phyloP scores from a whole-genome alignment of 2,329 filamentous ascomycete genomes.

The Escovopsis sp. region DNA sequence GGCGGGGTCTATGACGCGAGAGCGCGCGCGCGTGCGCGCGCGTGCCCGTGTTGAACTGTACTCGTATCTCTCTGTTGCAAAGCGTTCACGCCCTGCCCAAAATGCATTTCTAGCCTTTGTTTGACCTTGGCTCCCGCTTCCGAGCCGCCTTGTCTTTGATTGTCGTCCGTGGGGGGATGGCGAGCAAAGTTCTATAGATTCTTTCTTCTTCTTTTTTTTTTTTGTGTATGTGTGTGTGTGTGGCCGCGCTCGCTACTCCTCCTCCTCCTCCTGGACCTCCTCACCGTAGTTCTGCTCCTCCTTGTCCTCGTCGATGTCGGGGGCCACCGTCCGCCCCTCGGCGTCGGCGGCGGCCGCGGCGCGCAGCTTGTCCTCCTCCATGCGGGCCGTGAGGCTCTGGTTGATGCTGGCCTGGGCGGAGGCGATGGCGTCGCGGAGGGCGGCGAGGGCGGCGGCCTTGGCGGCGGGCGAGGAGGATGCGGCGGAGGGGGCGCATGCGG shows the following conservation, averaged over 20 bases:
- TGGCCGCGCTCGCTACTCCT: slow-evolving; percentile 4
- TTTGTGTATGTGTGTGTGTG: not conserved
- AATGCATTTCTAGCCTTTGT: not conserved
- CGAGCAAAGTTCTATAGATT: too few species aligned
- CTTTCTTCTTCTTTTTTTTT: not conserved
- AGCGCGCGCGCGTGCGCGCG: too few species aligned
- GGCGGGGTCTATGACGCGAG: slow-evolving; percentile 19
- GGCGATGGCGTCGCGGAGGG: slow-evolving; percentile 41
- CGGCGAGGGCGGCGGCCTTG: slow-evolving; percentile 35
- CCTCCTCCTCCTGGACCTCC: slow-evolving; percentile 56
- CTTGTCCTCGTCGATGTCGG: slow-evolving; percentile 34
- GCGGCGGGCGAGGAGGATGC: slow-evolving; percentile 8
- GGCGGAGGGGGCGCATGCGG: slow-evolving; percentile 16
- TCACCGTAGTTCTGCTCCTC: slow-evolving; percentile 77
- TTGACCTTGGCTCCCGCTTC: not conserved
- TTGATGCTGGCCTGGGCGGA: slow-evolving; percentile 55
- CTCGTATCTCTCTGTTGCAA: not conserved
- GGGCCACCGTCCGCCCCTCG: slow-evolving; percentile 17
- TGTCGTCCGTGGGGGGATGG: too few species aligned
- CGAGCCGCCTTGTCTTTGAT: not conserved
- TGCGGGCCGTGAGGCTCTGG: slow-evolving; percentile 53
- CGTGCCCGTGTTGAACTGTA: too few species aligned
- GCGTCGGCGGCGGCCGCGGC: slow-evolving; percentile 23
- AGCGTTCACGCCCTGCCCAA: not conserved
- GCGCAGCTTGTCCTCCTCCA: slow-evolving; percentile 55